Conservation (phyloP, 176 grass and related monocot species). For the Oryza nivara region DNA sequence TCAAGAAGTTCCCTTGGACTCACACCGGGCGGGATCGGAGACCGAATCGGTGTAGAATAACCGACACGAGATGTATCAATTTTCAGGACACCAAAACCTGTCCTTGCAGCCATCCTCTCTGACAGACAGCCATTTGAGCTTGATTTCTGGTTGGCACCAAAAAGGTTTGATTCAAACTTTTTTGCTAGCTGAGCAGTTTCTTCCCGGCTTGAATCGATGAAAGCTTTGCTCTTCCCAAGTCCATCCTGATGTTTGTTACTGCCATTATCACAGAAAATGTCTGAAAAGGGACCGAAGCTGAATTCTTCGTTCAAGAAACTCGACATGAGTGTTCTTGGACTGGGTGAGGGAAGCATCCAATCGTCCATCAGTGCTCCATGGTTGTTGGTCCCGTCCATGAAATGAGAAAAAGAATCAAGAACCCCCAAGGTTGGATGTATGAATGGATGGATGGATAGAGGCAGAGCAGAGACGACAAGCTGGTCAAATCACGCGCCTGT, state of each 20-base stretch:
- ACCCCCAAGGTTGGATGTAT: neutral
- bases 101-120: conserved; percentile 67
- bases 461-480: conserved; percentile 22
- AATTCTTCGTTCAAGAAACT: conserved; percentile 68
- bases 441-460: neutral
- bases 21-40: conserved; percentile 83
- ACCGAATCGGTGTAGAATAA: conserved; percentile 47
- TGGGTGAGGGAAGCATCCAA: conserved; percentile 71
- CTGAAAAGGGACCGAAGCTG: conserved; percentile 40
- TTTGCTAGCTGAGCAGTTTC: conserved; percentile 44
- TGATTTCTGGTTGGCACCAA: conserved; percentile 48
- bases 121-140: conserved; percentile 45
- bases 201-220: conserved; percentile 18
- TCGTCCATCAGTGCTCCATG: conserved; percentile 55
- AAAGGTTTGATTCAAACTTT: conserved; percentile 44
- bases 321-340: conserved; percentile 60
- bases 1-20: conserved; percentile 81
- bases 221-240: conserved; percentile 40
- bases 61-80: conserved; percentile 60
- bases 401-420: neutral
- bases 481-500: neutral
- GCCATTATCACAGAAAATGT: conserved; percentile 44
- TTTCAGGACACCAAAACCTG: conserved; percentile 64
- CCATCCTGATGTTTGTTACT: conserved; percentile 26
- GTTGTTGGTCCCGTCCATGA: conserved; percentile 41